Evolutionary conservation across 2,329 filamentous ascomycete genomes (phyloP).

Genomic region (Neofusicoccum sp.): DNA sequence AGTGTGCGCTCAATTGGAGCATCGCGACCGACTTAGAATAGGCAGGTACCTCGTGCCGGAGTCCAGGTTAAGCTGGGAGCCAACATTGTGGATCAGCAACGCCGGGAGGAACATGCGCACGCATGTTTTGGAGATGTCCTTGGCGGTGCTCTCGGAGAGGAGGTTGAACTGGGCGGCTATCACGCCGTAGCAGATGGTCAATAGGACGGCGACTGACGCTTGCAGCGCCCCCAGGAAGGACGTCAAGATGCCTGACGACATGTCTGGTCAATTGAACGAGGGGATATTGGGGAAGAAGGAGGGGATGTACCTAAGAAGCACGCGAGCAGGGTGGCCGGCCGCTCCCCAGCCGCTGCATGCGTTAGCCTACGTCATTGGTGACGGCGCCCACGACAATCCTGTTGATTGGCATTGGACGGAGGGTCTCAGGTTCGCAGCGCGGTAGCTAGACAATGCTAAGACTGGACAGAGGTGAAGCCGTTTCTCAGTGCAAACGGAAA

Average conservation of each 20-base stretch:
- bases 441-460: too few relatives aligned
- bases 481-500: too few relatives aligned
- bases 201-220: slow-evolving; percentile 56
- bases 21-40: slow-evolving; percentile 44
- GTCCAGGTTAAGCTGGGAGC: slow-evolving; percentile 52
- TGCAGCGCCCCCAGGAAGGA: slow-evolving; percentile 58
- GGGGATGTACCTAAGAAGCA: background rate
- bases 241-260: slow-evolving; percentile 30
- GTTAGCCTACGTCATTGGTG: background rate
- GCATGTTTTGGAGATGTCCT: slow-evolving; percentile 56
- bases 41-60: slow-evolving; percentile 53
- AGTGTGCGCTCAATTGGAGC: slow-evolving; percentile 23
- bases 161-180: slow-evolving; percentile 54
- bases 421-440: too few relatives aligned
- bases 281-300: background rate
- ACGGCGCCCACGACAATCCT: background rate
- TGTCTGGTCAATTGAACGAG: background rate
- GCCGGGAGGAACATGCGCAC: slow-evolving; percentile 59
- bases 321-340: slow-evolving; percentile 3
- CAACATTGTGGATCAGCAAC: slow-evolving; percentile 56
- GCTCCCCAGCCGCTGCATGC: background rate
- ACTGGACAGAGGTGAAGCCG: too few relatives aligned
- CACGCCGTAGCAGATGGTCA: slow-evolving; percentile 58
- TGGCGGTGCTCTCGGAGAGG: slow-evolving; percentile 50
- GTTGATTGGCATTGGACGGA: background rate